These are phyloP conservation scores for Calonectria honghensis DNA, from an alignment of 2,329 filamentous ascomycete species.

Conservation along the genomic window DNA sequence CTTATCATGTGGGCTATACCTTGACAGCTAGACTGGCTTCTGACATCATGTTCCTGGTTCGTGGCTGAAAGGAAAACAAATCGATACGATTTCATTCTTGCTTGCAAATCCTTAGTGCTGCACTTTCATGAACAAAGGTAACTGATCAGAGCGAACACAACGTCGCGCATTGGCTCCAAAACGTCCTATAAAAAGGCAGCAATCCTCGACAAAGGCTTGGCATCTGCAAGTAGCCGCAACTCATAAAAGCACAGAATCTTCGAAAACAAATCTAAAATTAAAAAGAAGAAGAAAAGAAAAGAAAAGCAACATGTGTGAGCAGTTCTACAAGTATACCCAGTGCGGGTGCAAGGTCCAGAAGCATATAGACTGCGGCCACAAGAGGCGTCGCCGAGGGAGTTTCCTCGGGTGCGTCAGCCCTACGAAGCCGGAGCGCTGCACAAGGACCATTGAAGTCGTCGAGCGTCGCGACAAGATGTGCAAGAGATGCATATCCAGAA, in stretches of 20 bases:
- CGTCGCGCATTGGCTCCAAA: not conserved
- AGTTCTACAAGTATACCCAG: conserved; percentile 2
- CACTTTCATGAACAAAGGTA: not conserved
- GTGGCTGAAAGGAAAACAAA: not conserved
- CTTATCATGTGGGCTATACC: not conserved
- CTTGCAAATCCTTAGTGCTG: not conserved
- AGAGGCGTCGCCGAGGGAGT: not conserved
- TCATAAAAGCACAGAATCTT: not conserved
- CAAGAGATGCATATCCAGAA: not conserved
- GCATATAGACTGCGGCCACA: conserved; percentile 2
- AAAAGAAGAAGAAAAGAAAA: not conserved
- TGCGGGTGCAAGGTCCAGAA: conserved; percentile 4
- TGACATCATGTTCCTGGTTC: not conserved
- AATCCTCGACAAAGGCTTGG: not conserved
- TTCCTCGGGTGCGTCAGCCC: not conserved
- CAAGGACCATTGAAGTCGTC: not conserved
- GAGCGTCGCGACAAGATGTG: not conserved
- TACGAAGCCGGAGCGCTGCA: not conserved
- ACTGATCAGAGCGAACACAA: not conserved
- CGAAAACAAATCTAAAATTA: not conserved
- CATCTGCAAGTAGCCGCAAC: conserved; percentile 1
- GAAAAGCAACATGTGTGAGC: not conserved
- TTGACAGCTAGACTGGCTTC: not conserved
- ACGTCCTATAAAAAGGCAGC: not conserved
- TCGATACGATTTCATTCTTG: not conserved